phyloP scores from a whole-genome alignment of 176 grass and related monocot species.

The Dendrocalamus sinicus region DNA sequence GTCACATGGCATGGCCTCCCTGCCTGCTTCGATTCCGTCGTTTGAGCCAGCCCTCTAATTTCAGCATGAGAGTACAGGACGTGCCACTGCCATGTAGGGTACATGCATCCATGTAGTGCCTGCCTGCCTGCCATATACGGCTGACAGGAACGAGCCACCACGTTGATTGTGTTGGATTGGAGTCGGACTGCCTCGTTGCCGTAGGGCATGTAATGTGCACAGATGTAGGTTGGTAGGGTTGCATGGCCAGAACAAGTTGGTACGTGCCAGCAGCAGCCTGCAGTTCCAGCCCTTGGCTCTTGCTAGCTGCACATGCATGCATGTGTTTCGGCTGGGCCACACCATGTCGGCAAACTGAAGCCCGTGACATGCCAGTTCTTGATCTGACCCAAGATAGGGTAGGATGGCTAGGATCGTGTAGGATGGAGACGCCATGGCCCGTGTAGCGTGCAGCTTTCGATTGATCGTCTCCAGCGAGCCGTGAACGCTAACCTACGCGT shows the following conservation, averaged over 20 bases:
- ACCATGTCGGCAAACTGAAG: neutral
- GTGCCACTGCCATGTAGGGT: neutral
- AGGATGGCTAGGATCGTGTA: neutral
- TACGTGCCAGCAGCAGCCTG: neutral
- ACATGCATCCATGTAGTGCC: neutral
- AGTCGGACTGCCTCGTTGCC: no score
- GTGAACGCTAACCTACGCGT: no score
- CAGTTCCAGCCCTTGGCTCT: neutral
- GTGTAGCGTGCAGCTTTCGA: neutral
- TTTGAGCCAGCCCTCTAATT: no score
- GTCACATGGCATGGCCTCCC: no score
- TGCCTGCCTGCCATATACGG: neutral
- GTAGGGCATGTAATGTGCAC: no score
- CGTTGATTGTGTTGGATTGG: neutral
- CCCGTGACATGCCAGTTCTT: neutral
- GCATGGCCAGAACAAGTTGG: neutral
- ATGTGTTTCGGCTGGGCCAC: slow-evolving; percentile 8
- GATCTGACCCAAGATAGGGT: neutral
- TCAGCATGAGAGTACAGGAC: no score
- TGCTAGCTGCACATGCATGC: neutral
- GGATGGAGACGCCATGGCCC: neutral
- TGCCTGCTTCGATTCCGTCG: no score
- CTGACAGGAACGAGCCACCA: no score
- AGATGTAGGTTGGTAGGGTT: no score
- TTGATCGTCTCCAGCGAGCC: no score